These are phyloP conservation scores for Pythium grandisporangium DNA, from an alignment of 352 stramenopile genomes.

Conservation along the genomic window DNA sequence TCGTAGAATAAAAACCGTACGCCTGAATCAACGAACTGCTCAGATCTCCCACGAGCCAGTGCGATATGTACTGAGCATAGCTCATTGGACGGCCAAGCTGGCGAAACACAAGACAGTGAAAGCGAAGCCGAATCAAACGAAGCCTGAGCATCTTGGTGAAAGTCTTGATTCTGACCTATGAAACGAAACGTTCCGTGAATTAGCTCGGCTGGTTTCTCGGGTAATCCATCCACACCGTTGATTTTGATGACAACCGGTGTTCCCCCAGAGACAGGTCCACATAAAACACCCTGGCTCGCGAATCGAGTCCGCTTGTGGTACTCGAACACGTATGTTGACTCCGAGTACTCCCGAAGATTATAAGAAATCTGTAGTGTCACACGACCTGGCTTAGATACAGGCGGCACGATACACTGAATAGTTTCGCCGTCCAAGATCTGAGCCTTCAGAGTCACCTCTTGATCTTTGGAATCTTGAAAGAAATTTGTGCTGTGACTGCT, in stretches of 20 bases:
- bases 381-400: conserved; percentile 18
- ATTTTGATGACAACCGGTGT: conserved; percentile 38
- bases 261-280: conserved; percentile 44
- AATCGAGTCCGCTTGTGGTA: conserved; percentile 47
- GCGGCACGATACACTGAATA: conserved; percentile 39
- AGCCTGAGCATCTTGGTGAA: conserved; percentile 21
- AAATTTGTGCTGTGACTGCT: conserved; percentile 18
- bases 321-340: conserved; percentile 60
- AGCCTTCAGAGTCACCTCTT: conserved; percentile 36
- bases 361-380: conserved; percentile 52
- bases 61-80: conserved; percentile 32
- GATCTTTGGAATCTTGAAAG: conserved; percentile 5
- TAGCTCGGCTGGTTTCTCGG: conserved; percentile 24
- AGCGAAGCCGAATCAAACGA: conserved; percentile 23
- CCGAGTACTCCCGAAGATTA: conserved; percentile 63
- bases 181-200: conserved; percentile 23
- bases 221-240: conserved; percentile 24
- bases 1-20: conserved; percentile 72
- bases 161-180: conserved; percentile 29
- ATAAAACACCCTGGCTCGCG: conserved; percentile 28
- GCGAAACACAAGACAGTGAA: conserved; percentile 26
- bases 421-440: conserved; percentile 38
- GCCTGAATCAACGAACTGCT: conserved; percentile 30
- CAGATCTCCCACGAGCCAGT: conserved; percentile 8
- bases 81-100: conserved; percentile 48